Conservation (phyloP, 1,284 basidiomycete species). For the Trametes pubescens region DNA sequence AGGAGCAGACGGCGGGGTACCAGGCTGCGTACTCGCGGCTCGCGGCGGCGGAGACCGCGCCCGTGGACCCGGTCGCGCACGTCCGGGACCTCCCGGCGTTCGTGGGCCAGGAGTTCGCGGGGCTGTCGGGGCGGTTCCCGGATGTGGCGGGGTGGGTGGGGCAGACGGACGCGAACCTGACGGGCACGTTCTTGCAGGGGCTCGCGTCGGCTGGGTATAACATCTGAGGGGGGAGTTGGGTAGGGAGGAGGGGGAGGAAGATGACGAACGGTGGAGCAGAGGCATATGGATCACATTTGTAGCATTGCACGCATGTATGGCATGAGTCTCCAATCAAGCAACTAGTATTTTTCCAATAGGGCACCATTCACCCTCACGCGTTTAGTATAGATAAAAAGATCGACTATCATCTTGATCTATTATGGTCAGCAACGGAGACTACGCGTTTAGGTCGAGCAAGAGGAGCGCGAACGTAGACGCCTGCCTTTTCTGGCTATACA, state of each 20-base stretch:
- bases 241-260: not conserved
- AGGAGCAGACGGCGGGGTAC: constrained; percentile 90
- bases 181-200: constrained; percentile 54
- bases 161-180: constrained; percentile 45
- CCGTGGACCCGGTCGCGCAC: constrained; percentile 67
- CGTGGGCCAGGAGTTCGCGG: constrained; percentile 55
- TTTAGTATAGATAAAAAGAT: no score
- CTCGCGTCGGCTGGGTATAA: constrained; percentile 42
- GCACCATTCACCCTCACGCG: no score
- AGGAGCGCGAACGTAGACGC: constrained; percentile 1
- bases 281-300: constrained; percentile 21
- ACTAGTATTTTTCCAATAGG: not conserved
- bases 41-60: constrained; percentile 74
- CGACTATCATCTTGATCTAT: no score
- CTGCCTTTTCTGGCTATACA: constrained; percentile 2
- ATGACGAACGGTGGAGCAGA: not conserved
- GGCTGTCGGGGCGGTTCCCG: constrained; percentile 41
- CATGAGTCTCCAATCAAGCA: constrained; percentile 8
- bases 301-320: constrained; percentile 20
- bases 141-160: constrained; percentile 48
- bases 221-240: constrained; percentile 5
- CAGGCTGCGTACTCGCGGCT: constrained; percentile 93
- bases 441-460: no score
- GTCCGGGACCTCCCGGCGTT: constrained; percentile 64
- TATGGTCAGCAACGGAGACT: no score